Evolutionary conservation across 345 rosid genomes (phyloP).

Genomic region (Trapa incisa): DNA sequence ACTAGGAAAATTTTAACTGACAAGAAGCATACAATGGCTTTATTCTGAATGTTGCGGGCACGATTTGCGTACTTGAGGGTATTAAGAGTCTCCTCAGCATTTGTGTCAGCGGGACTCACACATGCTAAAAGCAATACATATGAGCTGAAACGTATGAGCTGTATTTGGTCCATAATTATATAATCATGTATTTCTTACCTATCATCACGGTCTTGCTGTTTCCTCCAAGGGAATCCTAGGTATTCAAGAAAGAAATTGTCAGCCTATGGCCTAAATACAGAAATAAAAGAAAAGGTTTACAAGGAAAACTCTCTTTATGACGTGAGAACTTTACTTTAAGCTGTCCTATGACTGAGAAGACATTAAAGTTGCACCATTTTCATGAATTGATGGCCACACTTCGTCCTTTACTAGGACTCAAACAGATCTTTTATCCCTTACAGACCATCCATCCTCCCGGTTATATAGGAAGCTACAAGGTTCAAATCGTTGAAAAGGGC

Average conservation of each 20-base stretch:
- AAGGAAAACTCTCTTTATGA: background rate
- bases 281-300: background rate
- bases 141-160: slow-evolving; percentile 2
- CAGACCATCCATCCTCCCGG: background rate
- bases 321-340: background rate
- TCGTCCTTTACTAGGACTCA: background rate
- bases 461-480: background rate
- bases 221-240: slow-evolving; percentile 93
- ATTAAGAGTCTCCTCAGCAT: slow-evolving; percentile 92
- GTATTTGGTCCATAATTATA: background rate
- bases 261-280: background rate
- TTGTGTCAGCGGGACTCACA: slow-evolving; percentile 97
- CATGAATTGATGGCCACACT: background rate
- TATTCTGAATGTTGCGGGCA: slow-evolving; percentile 93
- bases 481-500: background rate
- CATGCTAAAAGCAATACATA: slow-evolving; percentile 42
- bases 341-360: background rate
- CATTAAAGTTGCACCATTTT: background rate
- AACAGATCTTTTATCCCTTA: background rate
- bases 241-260: slow-evolving; percentile 10
- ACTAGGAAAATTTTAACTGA: background rate
- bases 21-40: slow-evolving; percentile 58
- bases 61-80: slow-evolving; percentile 97
- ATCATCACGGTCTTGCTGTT: slow-evolving; percentile 99
- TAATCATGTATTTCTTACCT: slow-evolving; percentile 36